Percentiles rank a stretch among this genome's conserved stretches.
Evolutionary conservation across 2,329 filamentous ascomycete genomes (phyloP).

Genomic region (Penicillium nordicum): DNA sequence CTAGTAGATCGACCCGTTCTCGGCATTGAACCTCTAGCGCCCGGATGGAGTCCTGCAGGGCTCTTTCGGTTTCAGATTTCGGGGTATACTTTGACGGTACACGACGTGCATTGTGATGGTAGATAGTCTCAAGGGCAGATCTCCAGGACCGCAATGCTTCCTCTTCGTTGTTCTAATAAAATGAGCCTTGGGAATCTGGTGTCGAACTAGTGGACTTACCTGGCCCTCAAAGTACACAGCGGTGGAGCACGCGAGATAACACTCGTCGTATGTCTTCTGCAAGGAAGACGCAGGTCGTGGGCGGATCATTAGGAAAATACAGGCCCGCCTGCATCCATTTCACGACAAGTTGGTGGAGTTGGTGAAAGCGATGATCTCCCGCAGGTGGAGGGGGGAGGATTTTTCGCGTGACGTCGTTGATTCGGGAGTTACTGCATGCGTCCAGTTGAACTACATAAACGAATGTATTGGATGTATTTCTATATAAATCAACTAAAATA

Average conservation of each 20-base stretch:
- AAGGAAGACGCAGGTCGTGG: slow-evolving; percentile 66
- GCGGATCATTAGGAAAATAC: slow-evolving; percentile 45
- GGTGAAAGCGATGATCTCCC: slow-evolving; percentile 24
- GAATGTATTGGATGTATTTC: neutral
- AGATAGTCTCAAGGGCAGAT: slow-evolving; percentile 81
- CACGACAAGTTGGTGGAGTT: slow-evolving; percentile 16
- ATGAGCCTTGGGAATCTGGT: slow-evolving; percentile 15
- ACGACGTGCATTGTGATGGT: slow-evolving; percentile 76
- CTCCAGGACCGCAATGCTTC: slow-evolving; percentile 92
- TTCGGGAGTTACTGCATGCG: slow-evolving; percentile 21
- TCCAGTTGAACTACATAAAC: neutral
- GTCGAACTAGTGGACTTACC: slow-evolving; percentile 49
- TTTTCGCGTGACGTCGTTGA: slow-evolving; percentile 36
- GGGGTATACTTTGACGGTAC: slow-evolving; percentile 66
- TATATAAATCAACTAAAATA: neutral
- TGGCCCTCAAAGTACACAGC: slow-evolving; percentile 94
- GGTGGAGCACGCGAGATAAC: slow-evolving; percentile 89
- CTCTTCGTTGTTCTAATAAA: slow-evolving; percentile 73
- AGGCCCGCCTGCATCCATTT: slow-evolving; percentile 25
- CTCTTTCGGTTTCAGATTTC: slow-evolving; percentile 76
- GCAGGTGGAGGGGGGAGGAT: slow-evolving; percentile 19
- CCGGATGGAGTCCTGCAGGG: slow-evolving; percentile 74
- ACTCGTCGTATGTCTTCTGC: slow-evolving; percentile 97
- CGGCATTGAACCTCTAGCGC: slow-evolving; percentile 88
- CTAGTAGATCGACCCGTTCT: slow-evolving; percentile 83